Evolutionary conservation across 1,284 basidiomycete genomes (phyloP), one percentile per base, ranked within the genome.

Genomic region (Fomitopsis schrenkii): DNA sequence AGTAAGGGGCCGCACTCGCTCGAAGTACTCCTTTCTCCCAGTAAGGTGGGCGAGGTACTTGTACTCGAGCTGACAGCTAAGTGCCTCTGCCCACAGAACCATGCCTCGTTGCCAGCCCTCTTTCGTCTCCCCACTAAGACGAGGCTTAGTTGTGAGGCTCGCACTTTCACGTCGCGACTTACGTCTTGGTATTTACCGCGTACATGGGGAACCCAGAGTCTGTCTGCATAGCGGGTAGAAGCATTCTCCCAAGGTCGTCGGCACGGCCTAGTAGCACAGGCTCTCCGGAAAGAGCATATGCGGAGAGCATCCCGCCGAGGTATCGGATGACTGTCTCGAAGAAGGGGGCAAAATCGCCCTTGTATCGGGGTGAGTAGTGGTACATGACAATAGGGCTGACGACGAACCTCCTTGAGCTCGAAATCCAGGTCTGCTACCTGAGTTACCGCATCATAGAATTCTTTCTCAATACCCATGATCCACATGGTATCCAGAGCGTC

Each of bases 251-350:
- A 2, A 86, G 74, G n/a, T 90, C 71, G 55, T 85, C 81, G 0
- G 86, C 85, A 5, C 79, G 79, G 2, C 72, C 63, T 3, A 85
- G 75, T 0, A 86, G 71, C 1, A 83, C 69, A 2, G 77, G 73
- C 64, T 89, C 84, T 15, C 78, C 78, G 0, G 87, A 86, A 1
- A 92, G 78, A 30, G 89, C 86, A 67, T 90, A 87, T 0, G 88
- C 88, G 9, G 88, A 85, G 3, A 92, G 77, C 1, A 90, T 72
- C 10, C 89, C 88, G 9, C 90, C 90, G 9, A 93, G 80, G 71
- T 91, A 91, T 2, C 88, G 84, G 65, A 92, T 92, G 50, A 84
- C 82, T 0, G 89, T 91, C 71, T 91, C 88, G 67, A 90, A 90
- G 67, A 87, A 84, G 2, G 79, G 80, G 5, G 77, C 79, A 59